Percentiles rank a stretch among this genome's conserved stretches.
Evolutionary conservation across 208 protist genomes (phyloP).

Genomic region (Strigomonas culicis): DNA sequence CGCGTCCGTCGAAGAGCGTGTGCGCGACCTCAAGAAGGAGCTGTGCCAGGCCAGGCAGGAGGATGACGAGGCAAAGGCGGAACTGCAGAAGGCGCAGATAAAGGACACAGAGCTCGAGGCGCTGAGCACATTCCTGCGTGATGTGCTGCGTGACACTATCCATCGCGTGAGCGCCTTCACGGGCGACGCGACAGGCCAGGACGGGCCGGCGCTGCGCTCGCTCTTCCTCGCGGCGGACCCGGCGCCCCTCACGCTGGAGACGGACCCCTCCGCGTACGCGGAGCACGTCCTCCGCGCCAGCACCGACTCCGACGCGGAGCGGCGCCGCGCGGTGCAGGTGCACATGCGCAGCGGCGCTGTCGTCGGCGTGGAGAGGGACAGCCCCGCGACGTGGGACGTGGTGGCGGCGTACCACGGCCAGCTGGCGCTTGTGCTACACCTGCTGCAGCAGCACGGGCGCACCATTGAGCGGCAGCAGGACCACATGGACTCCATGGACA

Average conservation of each 20-base stretch:
- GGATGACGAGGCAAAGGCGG: slow-evolving; percentile 2
- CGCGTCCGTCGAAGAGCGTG: slow-evolving; percentile 5
- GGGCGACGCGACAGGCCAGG: slow-evolving; percentile 2
- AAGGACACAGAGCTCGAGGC: slow-evolving; percentile 18
- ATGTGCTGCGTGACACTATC: slow-evolving; percentile 34
- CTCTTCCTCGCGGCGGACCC: slow-evolving; percentile 3
- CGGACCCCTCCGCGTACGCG: slow-evolving; percentile 38
- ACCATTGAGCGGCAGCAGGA: slow-evolving; percentile 13
- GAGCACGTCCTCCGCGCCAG: slow-evolving; percentile 32
- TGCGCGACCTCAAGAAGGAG: slow-evolving; percentile 7
- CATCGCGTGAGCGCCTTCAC: slow-evolving; percentile 23
- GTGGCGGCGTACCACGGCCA: slow-evolving; percentile 40
- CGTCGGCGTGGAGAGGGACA: slow-evolving; percentile 2
- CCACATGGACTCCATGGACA: slow-evolving; percentile 2
- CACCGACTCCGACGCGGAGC: slow-evolving; percentile 17
- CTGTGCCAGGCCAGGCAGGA: slow-evolving; percentile 3
- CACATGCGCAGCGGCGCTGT: slow-evolving; percentile 26
- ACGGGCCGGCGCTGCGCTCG: not conserved
- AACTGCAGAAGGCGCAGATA: slow-evolving; percentile 10
- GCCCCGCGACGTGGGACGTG: slow-evolving; percentile 42
- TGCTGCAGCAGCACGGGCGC: slow-evolving; percentile 14
- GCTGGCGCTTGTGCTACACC: slow-evolving; percentile 21
- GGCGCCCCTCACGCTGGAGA: slow-evolving; percentile 21
- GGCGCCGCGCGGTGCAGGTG: slow-evolving; percentile 34
- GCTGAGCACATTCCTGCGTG: slow-evolving; percentile 34